Percentiles rank a stretch among this genome's conserved stretches.
Evolutionary conservation across 2,329 filamentous ascomycete genomes (phyloP).

Genomic region (Fusarium begoniae): DNA sequence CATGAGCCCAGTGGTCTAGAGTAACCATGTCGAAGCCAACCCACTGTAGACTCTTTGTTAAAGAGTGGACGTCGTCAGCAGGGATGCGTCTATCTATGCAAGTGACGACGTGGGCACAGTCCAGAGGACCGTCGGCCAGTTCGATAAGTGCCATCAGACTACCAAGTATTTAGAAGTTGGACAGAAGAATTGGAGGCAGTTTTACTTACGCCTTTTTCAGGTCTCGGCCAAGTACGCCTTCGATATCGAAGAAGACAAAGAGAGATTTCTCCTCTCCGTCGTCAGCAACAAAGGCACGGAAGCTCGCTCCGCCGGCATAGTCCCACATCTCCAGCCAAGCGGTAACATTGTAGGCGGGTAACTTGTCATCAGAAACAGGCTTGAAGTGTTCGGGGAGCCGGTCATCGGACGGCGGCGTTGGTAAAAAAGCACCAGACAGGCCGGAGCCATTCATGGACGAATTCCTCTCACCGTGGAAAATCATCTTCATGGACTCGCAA

Average conservation of each 20-base stretch:
- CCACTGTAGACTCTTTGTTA: conserved; percentile 89
- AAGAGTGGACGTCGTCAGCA: conserved; percentile 68
- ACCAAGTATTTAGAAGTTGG: neutral
- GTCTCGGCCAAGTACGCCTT: conserved; percentile 75
- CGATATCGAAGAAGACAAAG: conserved; percentile 85
- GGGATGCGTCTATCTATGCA: conserved; percentile 80
- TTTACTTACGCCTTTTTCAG: conserved; percentile 83
- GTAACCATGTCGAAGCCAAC: conserved; percentile 88
- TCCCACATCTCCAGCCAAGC: conserved; percentile 85
- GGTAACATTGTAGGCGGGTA: conserved; percentile 53
- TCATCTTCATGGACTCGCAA: conserved; percentile 92
- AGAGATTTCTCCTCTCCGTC: conserved; percentile 76
- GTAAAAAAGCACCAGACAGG: conserved; percentile 77
- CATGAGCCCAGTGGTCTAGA: conserved; percentile 77
- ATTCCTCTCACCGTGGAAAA: conserved; percentile 96
- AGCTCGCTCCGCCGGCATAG: conserved; percentile 83
- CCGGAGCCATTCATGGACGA: conserved; percentile 80
- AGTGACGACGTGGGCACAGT: conserved; percentile 80
- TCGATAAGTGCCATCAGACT: conserved; percentile 92
- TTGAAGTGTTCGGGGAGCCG: conserved; percentile 51
- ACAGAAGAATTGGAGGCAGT: neutral
- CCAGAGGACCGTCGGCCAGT: conserved; percentile 79
- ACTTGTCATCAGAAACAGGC: conserved; percentile 41
- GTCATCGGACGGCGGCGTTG: conserved; percentile 64
- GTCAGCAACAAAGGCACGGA: conserved; percentile 84